These are phyloP conservation scores for Penicillium sp. DNA, from an alignment of 2,329 filamentous ascomycete genomes.

Conservation along the genomic window DNA sequence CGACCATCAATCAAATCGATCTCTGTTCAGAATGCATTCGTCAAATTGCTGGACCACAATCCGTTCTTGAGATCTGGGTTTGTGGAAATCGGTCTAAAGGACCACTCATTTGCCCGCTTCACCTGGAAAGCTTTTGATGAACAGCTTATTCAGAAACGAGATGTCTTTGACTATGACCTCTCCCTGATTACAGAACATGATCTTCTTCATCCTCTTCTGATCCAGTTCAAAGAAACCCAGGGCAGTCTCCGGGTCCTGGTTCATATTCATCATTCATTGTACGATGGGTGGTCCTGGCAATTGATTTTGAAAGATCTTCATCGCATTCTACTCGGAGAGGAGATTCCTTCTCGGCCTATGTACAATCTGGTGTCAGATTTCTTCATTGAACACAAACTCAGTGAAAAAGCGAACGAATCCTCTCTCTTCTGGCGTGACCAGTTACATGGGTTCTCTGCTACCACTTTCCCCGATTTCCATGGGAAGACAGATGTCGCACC, in stretches of 20 bases:
- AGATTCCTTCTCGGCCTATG: constrained; percentile 49
- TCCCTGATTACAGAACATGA: constrained; percentile 33
- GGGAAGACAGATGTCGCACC: constrained; percentile 31
- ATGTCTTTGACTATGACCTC: constrained; percentile 44
- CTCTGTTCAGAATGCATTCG: constrained; percentile 53
- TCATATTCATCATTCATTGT: constrained; percentile 78
- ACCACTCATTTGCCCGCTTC: constrained; percentile 61
- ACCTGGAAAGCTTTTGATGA: constrained; percentile 58
- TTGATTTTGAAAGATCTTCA: constrained; percentile 69
- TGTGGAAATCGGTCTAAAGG: constrained; percentile 45
- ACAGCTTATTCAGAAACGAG: constrained; percentile 47
- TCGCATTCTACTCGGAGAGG: constrained; percentile 45
- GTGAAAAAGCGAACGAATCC: constrained; percentile 42
- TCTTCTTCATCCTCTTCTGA: constrained; percentile 60
- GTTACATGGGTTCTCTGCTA: constrained; percentile 59
- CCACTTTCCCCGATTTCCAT: constrained; percentile 61
- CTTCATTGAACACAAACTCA: constrained; percentile 36
- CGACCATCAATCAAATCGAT: constrained; percentile 34
- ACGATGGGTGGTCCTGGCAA: constrained; percentile 92
- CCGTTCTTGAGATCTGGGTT: constrained; percentile 76
- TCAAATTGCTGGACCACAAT: constrained; percentile 55
- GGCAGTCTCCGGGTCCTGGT: constrained; percentile 42
- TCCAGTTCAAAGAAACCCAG: constrained; percentile 53
- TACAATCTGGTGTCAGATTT: constrained; percentile 63
- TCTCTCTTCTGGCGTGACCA: constrained; percentile 70